Evolutionary conservation across 2,329 filamentous ascomycete species (phyloP).

Genomic region (Aphanoascus verrucosus): DNA sequence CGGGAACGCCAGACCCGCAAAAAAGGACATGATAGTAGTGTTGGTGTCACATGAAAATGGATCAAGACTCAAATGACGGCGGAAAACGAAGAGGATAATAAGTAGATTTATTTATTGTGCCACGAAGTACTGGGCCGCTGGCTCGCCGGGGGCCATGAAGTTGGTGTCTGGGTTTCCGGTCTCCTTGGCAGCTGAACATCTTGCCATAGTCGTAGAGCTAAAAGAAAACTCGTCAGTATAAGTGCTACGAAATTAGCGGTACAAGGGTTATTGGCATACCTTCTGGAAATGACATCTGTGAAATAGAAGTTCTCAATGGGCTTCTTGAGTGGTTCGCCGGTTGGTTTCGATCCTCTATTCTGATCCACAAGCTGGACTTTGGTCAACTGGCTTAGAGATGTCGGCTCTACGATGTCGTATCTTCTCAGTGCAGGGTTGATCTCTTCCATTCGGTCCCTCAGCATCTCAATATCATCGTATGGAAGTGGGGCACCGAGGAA

Average conservation of each 20-base stretch:
- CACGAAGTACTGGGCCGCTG: constrained; percentile 8
- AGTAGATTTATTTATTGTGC: constrained; percentile 8
- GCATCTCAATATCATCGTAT: constrained; percentile 81
- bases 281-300: constrained; percentile 92
- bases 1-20: constrained; percentile 15
- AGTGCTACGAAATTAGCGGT: constrained; percentile 12
- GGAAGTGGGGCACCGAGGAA: constrained; percentile 78
- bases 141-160: constrained; percentile 61
- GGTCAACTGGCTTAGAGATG: constrained; percentile 62
- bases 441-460: constrained; percentile 89
- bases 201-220: constrained; percentile 95
- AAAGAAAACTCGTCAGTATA: constrained; percentile 3
- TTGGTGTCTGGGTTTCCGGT: constrained; percentile 67
- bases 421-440: constrained; percentile 80
- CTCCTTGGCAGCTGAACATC: constrained; percentile 87
- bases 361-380: constrained; percentile 93
- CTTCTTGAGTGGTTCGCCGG: constrained; percentile 64
- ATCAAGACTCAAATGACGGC: constrained; percentile 13
- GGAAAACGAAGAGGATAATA: neutral
- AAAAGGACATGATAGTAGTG: constrained; percentile 14
- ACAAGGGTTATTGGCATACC: constrained; percentile 46
- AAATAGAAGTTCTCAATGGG: constrained; percentile 96
- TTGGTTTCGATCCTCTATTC: constrained; percentile 77
- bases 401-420: constrained; percentile 84
- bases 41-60: constrained; percentile 15